Evolutionary conservation across 768 basidiomycete species (phyloP).

Genomic region (Amanita molliuscula): DNA sequence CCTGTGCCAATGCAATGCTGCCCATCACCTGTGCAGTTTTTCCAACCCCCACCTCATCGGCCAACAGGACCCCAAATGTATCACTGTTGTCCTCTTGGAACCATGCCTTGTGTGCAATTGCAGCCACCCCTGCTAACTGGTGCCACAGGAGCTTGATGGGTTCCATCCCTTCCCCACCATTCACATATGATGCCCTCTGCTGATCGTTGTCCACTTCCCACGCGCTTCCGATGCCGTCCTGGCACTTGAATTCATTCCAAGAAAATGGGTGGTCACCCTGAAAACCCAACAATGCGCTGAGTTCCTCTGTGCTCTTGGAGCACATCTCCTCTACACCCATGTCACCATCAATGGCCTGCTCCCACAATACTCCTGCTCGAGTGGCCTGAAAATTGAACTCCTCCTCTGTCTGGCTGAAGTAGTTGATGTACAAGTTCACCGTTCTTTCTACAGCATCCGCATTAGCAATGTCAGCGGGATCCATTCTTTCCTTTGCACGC

Average conservation of each 20-base stretch:
- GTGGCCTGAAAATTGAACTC: too few species aligned
- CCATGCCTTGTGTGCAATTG: background rate
- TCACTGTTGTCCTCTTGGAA: background rate
- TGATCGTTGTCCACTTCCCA: background rate
- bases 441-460: background rate
- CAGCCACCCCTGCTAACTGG: conserved; percentile 2
- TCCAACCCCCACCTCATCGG: conserved; percentile 13
- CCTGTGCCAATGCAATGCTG: conserved; percentile 3
- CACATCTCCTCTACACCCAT: conserved; percentile 5
- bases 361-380: background rate
- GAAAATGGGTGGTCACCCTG: background rate
- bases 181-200: background rate
- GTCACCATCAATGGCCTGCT: background rate
- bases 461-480: background rate
- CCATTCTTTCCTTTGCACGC: background rate
- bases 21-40: conserved; percentile 13
- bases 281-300: background rate
- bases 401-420: background rate
- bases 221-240: background rate
- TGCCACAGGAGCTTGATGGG: conserved; percentile 4
- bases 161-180: background rate
- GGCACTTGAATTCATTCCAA: background rate
- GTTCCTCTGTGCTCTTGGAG: background rate
- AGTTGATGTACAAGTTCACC: background rate
- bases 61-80: background rate